These are phyloP conservation scores for Fagus crenata DNA, from an alignment of 306 rosid species.

Conservation along the genomic window DNA sequence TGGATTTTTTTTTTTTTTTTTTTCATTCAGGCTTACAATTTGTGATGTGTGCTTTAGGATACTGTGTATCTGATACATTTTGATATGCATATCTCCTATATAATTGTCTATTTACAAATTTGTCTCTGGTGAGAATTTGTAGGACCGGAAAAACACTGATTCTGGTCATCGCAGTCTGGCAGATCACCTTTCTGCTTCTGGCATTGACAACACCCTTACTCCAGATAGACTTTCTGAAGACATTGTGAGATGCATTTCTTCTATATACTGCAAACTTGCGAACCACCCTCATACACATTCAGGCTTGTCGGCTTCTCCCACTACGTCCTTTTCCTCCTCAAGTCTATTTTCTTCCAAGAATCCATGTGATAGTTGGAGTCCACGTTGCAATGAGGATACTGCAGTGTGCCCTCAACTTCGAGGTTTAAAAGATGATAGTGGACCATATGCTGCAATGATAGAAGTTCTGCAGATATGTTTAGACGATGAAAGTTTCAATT, in stretches of 20 bases:
- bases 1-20: neutral
- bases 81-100: neutral
- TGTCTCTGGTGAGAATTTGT: neutral
- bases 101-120: neutral
- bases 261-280: conserved; percentile 42
- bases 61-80: neutral
- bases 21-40: neutral
- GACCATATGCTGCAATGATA: conserved; percentile 29
- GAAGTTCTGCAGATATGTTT: conserved; percentile 36
- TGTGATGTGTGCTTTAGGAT: neutral
- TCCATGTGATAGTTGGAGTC: conserved; percentile 40
- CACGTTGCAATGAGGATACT: conserved; percentile 28
- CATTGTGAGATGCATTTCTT: conserved; percentile 42
- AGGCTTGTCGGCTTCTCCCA: conserved; percentile 27
- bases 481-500: conserved; percentile 32
- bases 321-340: conserved; percentile 35
- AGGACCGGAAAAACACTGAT: conserved; percentile 20
- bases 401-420: neutral
- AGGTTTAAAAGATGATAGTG: conserved; percentile 12
- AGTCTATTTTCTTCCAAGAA: conserved; percentile 33
- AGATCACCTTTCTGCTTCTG: conserved; percentile 38
- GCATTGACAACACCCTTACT: conserved; percentile 15
- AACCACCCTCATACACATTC: conserved; percentile 24
- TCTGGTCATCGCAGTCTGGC: conserved; percentile 40
- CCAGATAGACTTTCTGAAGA: conserved; percentile 46